These are phyloP conservation scores for Beauveria brongniartii DNA, from an alignment of 2,329 filamentous ascomycete species.

Conservation along the genomic window DNA sequence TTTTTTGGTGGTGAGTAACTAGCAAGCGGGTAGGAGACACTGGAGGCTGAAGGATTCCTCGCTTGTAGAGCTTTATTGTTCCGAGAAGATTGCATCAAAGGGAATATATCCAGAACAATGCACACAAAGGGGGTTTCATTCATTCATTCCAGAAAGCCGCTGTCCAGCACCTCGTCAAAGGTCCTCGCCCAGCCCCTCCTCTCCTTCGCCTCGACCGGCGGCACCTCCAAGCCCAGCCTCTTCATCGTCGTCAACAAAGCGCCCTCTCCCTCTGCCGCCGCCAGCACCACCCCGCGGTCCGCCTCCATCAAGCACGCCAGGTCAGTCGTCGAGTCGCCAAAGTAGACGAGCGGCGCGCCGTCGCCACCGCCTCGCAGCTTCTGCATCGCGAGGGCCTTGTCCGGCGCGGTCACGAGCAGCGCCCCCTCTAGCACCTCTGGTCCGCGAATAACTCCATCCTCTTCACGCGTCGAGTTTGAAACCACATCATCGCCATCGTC, in stretches of 20 bases:
- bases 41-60: too few relatives aligned
- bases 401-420: slow-evolving; percentile 29
- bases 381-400: slow-evolving; percentile 38
- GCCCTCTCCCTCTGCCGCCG: slow-evolving; percentile 23
- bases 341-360: slow-evolving; percentile 34
- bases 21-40: too few relatives aligned
- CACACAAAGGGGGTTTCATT: background rate
- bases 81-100: too few relatives aligned
- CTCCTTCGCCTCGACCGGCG: slow-evolving; percentile 22
- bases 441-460: slow-evolving; percentile 33
- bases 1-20: too few relatives aligned
- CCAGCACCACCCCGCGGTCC: slow-evolving; percentile 38
- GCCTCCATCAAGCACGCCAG: slow-evolving; percentile 41
- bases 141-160: slow-evolving; percentile 17
- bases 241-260: slow-evolving; percentile 28
- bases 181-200: background rate
- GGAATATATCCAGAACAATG: background rate
- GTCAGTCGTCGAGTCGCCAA: slow-evolving; percentile 51
- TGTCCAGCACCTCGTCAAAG: slow-evolving; percentile 29
- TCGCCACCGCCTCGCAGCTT: slow-evolving; percentile 18
- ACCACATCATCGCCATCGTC: slow-evolving; percentile 21
- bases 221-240: slow-evolving; percentile 30
- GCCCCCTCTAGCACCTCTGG: slow-evolving; percentile 22
- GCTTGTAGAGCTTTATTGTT: too few relatives aligned
- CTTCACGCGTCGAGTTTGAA: slow-evolving; percentile 34